These are phyloP conservation scores for Debaryomycetaceae sp. DNA, from an alignment of 1,139 yeast genomes.

Conservation along the genomic window DNA sequence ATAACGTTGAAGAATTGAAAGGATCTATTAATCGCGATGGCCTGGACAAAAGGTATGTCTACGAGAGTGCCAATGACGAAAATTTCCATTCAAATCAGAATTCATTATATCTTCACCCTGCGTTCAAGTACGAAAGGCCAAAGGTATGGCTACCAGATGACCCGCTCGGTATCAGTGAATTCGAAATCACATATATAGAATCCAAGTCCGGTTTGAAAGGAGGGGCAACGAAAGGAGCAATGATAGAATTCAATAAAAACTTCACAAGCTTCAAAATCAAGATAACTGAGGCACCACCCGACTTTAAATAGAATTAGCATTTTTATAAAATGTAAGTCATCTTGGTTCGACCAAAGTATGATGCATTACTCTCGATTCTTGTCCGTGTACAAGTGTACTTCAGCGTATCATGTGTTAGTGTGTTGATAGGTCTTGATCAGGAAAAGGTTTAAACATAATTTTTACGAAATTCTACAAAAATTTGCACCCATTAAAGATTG, in stretches of 20 bases:
- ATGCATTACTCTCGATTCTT: too few relatives aligned
- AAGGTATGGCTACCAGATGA: conserved; percentile 35
- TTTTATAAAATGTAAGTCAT: neutral
- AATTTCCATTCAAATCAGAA: conserved; percentile 16
- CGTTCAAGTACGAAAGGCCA: conserved; percentile 31
- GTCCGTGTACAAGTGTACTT: too few relatives aligned
- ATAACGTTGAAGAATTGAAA: conserved; percentile 2
- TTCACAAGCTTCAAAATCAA: conserved; percentile 14
- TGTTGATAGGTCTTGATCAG: too few relatives aligned
- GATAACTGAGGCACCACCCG: conserved; percentile 36
- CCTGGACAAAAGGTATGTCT: neutral
- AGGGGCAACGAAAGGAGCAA: conserved; percentile 29
- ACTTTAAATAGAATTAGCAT: conserved; percentile 18
- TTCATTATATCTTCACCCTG: conserved; percentile 30
- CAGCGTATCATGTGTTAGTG: too few relatives aligned
- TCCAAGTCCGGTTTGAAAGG: conserved; percentile 12
- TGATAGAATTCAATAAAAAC: conserved; percentile 13
- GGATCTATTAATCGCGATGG: neutral
- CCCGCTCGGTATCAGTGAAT: conserved; percentile 12
- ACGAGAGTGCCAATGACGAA: conserved; percentile 1
- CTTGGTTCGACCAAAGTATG: too few relatives aligned
- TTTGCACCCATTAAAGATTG: too few relatives aligned
- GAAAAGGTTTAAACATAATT: too few relatives aligned
- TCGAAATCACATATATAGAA: conserved; percentile 7
- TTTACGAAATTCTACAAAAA: too few relatives aligned